Evolutionary conservation across 1,284 basidiomycete genomes (phyloP), one percentile per base, ranked within the genome.

Genomic region (Sphagnurus paluster): DNA sequence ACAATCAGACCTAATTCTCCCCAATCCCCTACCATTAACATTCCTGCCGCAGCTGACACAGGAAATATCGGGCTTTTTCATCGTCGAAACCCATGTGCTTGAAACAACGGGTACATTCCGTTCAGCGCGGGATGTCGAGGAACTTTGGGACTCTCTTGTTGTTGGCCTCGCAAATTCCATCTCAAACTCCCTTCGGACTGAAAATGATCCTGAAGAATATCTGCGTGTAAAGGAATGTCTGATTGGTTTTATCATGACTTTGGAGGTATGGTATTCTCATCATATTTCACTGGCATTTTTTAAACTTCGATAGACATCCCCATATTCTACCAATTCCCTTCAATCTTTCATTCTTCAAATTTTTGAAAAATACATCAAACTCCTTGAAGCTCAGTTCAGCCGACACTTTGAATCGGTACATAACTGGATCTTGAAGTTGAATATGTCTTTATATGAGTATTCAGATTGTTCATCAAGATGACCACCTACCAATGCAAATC

Each of bases 51-150:
- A 79, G 19, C 72, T 97, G 14, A 87, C 91, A 30, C 87, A 98
- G 66, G 92, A 98, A 67, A 92, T 98, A 51, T 90, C 95, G n/a
- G 97, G 97, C 0, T 99, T 98, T 70, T 99, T 99, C 71, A 93
- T 99, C 49, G 88, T 99, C 53, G 97, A 99, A 67, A 86, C 83
- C 4, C 89, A 98, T 61, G 95, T 99, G 0, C 77, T 98, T 4
- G 82, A 87, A 55, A 93, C 93, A 0, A 93, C 93, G 5, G 82
- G 80, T 10, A 76, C 74, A 28, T 99, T 99, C 70, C 82, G 97
- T 10, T 90, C 90, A 11, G 84, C 90, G 57, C 77, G 84, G 26
- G 94, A 99, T 55, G 88, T 99, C 0, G 95, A 99, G 56, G 93
- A 97, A 55, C 78, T 99, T 5, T 99, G 97, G 96, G 92, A 98